These are phyloP conservation scores for Lactarius tabidus DNA, from an alignment of 768 basidiomycete genomes.

Conservation along the genomic window DNA sequence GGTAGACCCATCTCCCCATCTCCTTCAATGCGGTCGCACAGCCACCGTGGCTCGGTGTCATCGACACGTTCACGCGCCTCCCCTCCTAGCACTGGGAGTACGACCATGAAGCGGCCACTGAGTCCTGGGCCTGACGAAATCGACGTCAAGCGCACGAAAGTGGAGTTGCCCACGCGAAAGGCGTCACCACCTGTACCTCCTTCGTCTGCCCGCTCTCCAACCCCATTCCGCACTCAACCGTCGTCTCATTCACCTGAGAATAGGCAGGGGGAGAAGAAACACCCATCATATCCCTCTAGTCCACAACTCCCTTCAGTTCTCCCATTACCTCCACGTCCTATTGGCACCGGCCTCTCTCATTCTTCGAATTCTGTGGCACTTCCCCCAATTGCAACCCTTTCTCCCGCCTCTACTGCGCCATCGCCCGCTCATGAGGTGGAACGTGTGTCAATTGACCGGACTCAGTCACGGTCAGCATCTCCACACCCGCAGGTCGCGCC, in stretches of 20 bases:
- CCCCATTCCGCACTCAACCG: constrained; percentile 69
- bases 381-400: constrained; percentile 67
- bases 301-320: constrained; percentile 58
- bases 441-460: constrained; percentile 46
- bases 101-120: constrained; percentile 59
- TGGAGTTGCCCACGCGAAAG: constrained; percentile 50
- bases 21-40: constrained; percentile 42
- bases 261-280: constrained; percentile 42
- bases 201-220: constrained; percentile 63
- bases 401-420: constrained; percentile 54
- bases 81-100: constrained; percentile 35
- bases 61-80: constrained; percentile 62
- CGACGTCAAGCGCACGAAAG: constrained; percentile 59
- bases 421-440: constrained; percentile 47
- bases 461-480: constrained; percentile 37
- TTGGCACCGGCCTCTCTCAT: constrained; percentile 51
- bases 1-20: constrained; percentile 29
- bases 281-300: constrained; percentile 37
- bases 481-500: constrained; percentile 45
- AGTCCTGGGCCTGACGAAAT: constrained; percentile 59
- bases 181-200: constrained; percentile 44
- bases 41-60: constrained; percentile 65
- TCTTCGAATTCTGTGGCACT: constrained; percentile 46
- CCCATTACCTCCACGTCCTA: constrained; percentile 71
- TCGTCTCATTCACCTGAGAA: constrained; percentile 60